phyloP scores from a whole-genome alignment of 768 basidiomycete genomes.

The Stropharia rugosoannulata region DNA sequence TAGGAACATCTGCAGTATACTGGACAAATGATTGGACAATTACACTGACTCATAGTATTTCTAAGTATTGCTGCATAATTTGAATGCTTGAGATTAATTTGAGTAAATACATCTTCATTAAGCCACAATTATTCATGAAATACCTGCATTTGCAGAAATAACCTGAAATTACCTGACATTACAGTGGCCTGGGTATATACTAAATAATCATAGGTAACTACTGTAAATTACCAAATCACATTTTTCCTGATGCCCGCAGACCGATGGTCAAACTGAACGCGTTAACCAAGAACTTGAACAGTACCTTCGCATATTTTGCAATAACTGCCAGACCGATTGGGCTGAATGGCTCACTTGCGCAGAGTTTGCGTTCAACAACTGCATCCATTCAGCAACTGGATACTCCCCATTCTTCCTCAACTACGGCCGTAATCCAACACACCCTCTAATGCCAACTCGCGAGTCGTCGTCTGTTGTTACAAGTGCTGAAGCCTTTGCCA shows the following conservation, averaged over 20 bases:
- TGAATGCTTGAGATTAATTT: too few relatives aligned
- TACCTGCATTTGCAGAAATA: too few relatives aligned
- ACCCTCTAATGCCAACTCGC: conserved; percentile 12
- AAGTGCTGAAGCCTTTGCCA: conserved; percentile 17
- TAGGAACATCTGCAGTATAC: too few relatives aligned
- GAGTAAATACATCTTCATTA: too few relatives aligned
- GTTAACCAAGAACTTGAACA: conserved; percentile 1
- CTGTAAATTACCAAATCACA: background rate
- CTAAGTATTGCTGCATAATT: too few relatives aligned
- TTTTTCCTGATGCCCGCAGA: background rate
- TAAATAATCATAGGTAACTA: background rate
- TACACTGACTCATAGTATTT: too few relatives aligned
- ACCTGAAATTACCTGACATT: too few relatives aligned
- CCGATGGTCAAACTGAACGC: conserved; percentile 2
- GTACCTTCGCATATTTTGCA: background rate
- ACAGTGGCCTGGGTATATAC: too few relatives aligned
- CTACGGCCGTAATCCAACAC: background rate
- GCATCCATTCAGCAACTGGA: background rate
- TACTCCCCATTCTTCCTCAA: background rate
- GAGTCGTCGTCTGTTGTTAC: conserved; percentile 10
- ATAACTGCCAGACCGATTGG: background rate
- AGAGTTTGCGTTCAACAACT: conserved; percentile 1
- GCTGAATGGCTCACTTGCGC: background rate
- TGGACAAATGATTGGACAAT: too few relatives aligned
- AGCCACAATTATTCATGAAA: too few relatives aligned